Evolutionary conservation across 345 rosid genomes (phyloP), one percentile per base, ranked within the genome.

Genomic region (Kernera saxatilis): DNA sequence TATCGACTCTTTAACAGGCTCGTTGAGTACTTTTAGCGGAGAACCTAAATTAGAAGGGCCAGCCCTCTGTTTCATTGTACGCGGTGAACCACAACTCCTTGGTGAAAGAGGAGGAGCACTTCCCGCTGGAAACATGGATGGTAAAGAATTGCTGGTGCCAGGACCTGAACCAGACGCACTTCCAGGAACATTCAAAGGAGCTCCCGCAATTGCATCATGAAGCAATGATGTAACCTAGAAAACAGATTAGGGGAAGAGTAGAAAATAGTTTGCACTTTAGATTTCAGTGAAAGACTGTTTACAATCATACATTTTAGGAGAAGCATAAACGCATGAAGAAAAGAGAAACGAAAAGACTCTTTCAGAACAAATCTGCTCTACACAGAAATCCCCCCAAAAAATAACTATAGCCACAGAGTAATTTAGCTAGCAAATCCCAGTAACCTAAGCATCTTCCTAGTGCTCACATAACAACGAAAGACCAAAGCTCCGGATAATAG

Each of bases 31-130:
- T 86, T 94, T 94, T 35, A 91, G 51, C 2, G 98, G 92, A 81
- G 99, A 91, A 41, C 95, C 93, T 65, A 94, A 70, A 79, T 88
- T 84, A 62, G 96, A 94, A 43, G 81, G 97, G 51, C 91, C 91
- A 40, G 67, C 82, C 70, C 97, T 86, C 70, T 78, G 95, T 68
- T 86, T 94, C 39, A 74, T 81, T n/a, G 83, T 67, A 36, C 99
- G 96, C 41, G 99, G 99, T 6, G 99, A 94, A 57, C 97, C 92
- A 43, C 93, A 66, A 73, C 95, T 94, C 59, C 98, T 85, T 3
- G 99, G 99, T 39, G 99, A 94, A 67, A 94, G 95, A 6, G 99
- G 98, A 70, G 99, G 99, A 22, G 96, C 87, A 73, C 95, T 89
- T 57, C 96, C 99, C 52, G 88, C 87, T 59, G 93, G 96, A 82